These are phyloP conservation scores for Limnomonas spitsbergensis DNA, from an alignment of 139 green algal genomes.

Conservation along the genomic window DNA sequence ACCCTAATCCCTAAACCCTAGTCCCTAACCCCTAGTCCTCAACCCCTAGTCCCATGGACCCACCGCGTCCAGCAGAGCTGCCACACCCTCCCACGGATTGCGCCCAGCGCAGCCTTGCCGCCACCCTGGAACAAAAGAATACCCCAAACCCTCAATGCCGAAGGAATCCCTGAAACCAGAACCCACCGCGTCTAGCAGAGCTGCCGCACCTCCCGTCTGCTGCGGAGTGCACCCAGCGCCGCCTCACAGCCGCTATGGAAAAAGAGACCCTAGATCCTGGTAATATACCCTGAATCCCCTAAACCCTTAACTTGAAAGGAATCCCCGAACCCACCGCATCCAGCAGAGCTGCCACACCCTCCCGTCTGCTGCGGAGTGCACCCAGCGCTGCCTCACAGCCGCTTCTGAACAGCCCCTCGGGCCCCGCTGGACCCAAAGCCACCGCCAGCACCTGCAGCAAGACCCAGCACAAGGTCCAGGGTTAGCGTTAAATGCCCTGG, in stretches of 20 bases:
- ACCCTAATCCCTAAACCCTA: no score
- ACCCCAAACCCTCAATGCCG: neutral
- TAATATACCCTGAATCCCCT: neutral
- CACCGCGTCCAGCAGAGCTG: slow-evolving; percentile 54
- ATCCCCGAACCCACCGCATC: slow-evolving; percentile 32
- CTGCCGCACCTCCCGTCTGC: no score
- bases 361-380: slow-evolving; percentile 84
- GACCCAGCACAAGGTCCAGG: slow-evolving; percentile 85
- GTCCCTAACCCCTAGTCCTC: no score
- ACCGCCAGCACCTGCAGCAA: slow-evolving; percentile 90
- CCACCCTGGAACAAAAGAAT: no score
- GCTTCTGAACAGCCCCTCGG: slow-evolving; percentile 88
- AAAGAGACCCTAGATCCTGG: no score
- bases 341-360: slow-evolving; percentile 69
- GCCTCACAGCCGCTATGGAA: no score
- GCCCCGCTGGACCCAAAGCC: slow-evolving; percentile 91
- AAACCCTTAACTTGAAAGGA: neutral
- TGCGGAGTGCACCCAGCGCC: no score
- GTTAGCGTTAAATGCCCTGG: neutral
- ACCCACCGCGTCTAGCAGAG: slow-evolving; percentile 47
- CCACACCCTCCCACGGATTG: no score
- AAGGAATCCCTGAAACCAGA: no score
- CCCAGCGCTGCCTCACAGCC: slow-evolving; percentile 80
- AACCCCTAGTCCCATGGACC: neutral
- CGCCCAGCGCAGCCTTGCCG: no score